Evolutionary conservation across 768 basidiomycete species (phyloP), one percentile per base, ranked within the genome.

Genomic region (Pluteus cervinus): DNA sequence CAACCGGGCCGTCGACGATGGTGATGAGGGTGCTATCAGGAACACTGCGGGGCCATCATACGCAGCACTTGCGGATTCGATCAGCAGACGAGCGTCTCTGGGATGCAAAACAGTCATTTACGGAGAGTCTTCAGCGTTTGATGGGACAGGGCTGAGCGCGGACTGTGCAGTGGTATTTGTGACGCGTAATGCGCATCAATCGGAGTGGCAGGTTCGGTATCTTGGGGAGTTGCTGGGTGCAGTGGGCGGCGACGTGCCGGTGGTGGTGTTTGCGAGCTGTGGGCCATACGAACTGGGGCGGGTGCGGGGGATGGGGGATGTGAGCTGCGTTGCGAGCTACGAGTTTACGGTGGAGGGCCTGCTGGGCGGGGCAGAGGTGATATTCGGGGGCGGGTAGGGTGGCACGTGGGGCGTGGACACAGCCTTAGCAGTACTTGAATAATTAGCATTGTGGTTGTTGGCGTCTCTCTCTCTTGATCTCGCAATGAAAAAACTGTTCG

Each of bases 401-500:
- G 39, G 31, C 28, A 6, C 22, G 24, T 28, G 9, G 14, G 26
- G 9, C 26, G 9, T 39, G 33, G 24, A 26, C 40, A 41, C 40
- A 41, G 40, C 40, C 36, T 33, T 17, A 24, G 26, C 14, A 25
- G 16, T 9, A 28, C 14, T 28, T 14, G 14, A 14, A 14, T 9
- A 28, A 14, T 28, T 14, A 28, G 9, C 26, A 9, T 14, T 28
- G 26, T 14, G 9, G 26, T 14, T 28, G 26, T 14, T 14, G 14
- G 9, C 26, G 26, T 14, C 14, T 28, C 26, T 9, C 14, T 28
- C 14, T 28, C n/a, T n/a, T n/a, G n/a, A n/a, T n/a, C n/a, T n/a
- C n/a, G n/a, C n/a, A 34, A 81, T 79, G 78, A 79, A 73, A 63
- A 79, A 71, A 60, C 57, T 82, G 29, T 81, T 82, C 41, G 62